Base-by-base conservation (phyloP, 768 basidiomycete species). In the Russula foetens region DNA sequence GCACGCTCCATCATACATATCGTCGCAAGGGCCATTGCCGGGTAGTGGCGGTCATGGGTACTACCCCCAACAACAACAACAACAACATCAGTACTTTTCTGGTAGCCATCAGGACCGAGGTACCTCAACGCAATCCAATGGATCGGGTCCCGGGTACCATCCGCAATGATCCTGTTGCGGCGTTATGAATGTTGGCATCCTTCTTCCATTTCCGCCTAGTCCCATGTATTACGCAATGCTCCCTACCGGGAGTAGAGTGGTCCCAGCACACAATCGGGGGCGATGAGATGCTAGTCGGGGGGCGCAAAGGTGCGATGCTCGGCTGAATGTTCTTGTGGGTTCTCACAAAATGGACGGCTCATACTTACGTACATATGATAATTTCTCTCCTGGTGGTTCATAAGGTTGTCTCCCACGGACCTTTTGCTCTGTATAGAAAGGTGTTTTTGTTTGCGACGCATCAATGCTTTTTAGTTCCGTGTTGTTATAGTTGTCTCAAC, bases 61-160 rank as follows among this genome's bases (percentile, higher is more conserved):
- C 49, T 63, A 63, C 45, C 23, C 49, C 35, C 63, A 64, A 54
- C 63, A 63, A 23, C 56, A 58, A 49, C 63, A 64, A 54, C 63
- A 63, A 23, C 56, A 58, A 49, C 62, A 59, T 50, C 55, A 56
- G 54, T 52, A 62, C 55, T 62, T 56, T 15, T 56, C 60, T 7
- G 50, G 53, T 19, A 47, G 35, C 49, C 63, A 62, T 46, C 60
- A 56, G 9, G 63, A 64, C 28, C 62, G 59, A 41, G 52, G 56
- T 35, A 60, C 64, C n/a, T 70, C 68, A 46, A 71, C 72, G 48
- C 69, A 68, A 48, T 70, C 67, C 56, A 71, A 68, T 38, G 66
- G 66, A 55, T 69, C 71, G 31, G 71, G 72, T 2, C 70, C 71
- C 33, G 71, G 72, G 21, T 73, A 71, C 67, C 70, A 66, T 28